These are phyloP conservation scores for Colletotrichum sublineola DNA, from an alignment of 2,329 filamentous ascomycete species.

Conservation along the genomic window DNA sequence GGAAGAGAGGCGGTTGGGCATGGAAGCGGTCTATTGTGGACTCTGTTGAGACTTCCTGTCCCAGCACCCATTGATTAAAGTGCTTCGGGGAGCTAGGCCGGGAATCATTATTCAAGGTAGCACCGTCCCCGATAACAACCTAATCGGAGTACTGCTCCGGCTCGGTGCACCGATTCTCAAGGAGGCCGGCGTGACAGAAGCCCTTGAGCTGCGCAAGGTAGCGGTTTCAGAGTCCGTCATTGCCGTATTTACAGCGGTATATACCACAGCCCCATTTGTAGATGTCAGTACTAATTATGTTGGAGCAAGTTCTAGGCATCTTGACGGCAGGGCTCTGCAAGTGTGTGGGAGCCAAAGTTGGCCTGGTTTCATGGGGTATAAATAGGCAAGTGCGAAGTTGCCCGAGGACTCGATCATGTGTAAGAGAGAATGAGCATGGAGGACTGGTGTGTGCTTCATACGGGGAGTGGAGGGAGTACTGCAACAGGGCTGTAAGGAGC, in stretches of 20 bases:
- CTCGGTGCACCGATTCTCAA: background rate
- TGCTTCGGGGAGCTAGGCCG: background rate
- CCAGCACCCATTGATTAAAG: background rate
- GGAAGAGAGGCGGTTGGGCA: conserved; percentile 2
- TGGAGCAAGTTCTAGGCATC: background rate
- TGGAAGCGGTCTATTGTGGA: background rate
- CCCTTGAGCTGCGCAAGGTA: conserved; percentile 11
- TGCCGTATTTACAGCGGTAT: conserved; percentile 42
- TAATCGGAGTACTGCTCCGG: conserved; percentile 15
- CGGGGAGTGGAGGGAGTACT: background rate
- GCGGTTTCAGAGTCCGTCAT: conserved; percentile 36
- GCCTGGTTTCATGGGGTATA: background rate
- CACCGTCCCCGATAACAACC: background rate
- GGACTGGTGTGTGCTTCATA: background rate
- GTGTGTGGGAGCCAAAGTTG: background rate
- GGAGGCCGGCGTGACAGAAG: background rate
- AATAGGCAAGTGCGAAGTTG: background rate
- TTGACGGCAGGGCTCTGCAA: background rate
- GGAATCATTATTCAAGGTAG: background rate
- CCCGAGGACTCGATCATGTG: background rate
- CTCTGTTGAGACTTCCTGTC: background rate
- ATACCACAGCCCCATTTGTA: conserved; percentile 42
- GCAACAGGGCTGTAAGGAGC: background rate
- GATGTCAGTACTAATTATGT: conserved; percentile 13
- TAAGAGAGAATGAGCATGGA: background rate